A percentile compares a stretch with the other conserved stretches of the same genome.
Evolutionary conservation across 805 yeast genomes (phyloP).

Genomic region (Yamadazyma paraphyllophila): DNA sequence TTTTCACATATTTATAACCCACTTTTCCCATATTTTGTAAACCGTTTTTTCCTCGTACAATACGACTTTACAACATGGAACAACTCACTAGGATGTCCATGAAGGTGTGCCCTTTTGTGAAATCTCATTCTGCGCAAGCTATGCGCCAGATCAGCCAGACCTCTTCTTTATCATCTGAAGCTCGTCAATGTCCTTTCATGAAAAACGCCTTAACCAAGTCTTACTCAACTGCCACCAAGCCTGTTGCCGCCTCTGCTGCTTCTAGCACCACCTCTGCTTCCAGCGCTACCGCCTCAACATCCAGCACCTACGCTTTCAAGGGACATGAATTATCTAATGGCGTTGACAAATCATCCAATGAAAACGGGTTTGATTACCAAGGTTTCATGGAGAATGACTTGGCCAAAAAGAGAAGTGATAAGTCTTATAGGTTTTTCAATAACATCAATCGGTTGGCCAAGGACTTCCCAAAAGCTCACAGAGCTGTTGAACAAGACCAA

Average conservation of each 20-base stretch:
- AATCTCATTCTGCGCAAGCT: constrained; percentile 55
- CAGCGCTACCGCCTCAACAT: constrained; percentile 30
- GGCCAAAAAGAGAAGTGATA: constrained; percentile 74
- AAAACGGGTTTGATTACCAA: constrained; percentile 63
- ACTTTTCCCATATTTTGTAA: constrained; percentile 1
- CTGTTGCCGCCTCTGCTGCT: constrained; percentile 43
- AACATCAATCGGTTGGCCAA: constrained; percentile 93
- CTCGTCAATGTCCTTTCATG: constrained; percentile 86
- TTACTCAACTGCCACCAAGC: constrained; percentile 48
- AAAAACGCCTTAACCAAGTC: constrained; percentile 63
- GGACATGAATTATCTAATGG: constrained; percentile 21
- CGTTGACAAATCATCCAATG: constrained; percentile 42
- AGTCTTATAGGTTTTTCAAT: constrained; percentile 93
- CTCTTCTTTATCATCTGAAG: constrained; percentile 52
- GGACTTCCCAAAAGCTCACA: constrained; percentile 92
- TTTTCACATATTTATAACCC: constrained; percentile 8
- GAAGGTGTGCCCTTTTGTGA: constrained; percentile 81
- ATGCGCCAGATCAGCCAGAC: constrained; percentile 54
- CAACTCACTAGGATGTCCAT: constrained; percentile 72
- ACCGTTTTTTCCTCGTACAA: neutral
- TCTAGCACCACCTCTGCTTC: constrained; percentile 30
- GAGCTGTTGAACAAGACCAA: constrained; percentile 67
- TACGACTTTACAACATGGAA: constrained; percentile 54
- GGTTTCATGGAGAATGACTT: constrained; percentile 69
- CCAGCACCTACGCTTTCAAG: constrained; percentile 32